Evolutionary conservation across 306 rosid genomes (phyloP).

Genomic region (Cucurbita argyrosperma): DNA sequence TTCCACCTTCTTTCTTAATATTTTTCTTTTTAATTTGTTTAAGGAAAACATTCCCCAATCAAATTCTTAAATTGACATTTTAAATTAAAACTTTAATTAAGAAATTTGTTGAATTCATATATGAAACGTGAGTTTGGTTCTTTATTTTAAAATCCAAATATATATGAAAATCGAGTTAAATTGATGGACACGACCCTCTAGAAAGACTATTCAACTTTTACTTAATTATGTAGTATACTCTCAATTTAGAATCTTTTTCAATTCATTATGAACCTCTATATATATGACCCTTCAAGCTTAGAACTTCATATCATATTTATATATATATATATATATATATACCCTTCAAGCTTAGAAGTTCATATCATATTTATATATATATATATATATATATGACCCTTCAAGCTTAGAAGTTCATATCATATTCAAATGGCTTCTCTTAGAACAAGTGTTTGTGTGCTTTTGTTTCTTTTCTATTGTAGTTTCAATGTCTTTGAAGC

Average conservation of each 20-base stretch:
- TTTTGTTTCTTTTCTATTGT: background rate
- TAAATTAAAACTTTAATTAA: background rate
- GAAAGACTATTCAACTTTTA: too few species aligned
- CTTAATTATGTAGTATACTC: too few species aligned
- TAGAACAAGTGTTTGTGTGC: background rate
- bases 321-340: too few species aligned
- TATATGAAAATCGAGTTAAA: background rate
- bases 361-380: too few species aligned
- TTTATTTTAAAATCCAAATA: background rate
- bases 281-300: background rate
- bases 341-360: too few species aligned
- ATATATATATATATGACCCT: background rate
- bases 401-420: background rate
- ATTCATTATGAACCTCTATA: background rate
- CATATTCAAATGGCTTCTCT: background rate
- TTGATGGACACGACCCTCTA: background rate
- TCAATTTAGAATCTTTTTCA: too few species aligned
- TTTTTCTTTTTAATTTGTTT: background rate
- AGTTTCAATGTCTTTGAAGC: background rate
- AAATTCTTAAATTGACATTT: background rate
- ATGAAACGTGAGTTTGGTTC: background rate
- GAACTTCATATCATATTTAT: background rate
- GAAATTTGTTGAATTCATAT: background rate
- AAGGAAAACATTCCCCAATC: background rate
- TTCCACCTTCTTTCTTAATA: background rate